These are phyloP conservation scores for Fusarium burgessii DNA, from an alignment of 2,329 filamentous ascomycete genomes.

Conservation along the genomic window DNA sequence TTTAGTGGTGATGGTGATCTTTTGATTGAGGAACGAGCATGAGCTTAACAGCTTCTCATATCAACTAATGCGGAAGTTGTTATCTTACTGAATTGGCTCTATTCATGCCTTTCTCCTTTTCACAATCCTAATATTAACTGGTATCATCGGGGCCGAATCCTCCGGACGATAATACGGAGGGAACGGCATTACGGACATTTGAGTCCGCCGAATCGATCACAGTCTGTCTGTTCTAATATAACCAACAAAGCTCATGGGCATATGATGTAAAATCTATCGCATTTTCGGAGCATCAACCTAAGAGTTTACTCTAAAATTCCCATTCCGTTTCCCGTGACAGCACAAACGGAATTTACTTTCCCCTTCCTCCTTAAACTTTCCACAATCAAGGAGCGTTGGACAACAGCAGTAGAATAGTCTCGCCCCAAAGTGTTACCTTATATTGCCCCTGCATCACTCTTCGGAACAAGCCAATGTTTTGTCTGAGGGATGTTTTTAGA, in stretches of 20 bases:
- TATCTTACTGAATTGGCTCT: slow-evolving; percentile 2
- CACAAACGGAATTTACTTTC: slow-evolving; percentile 9
- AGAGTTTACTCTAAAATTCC: slow-evolving; percentile 18
- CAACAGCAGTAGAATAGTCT: slow-evolving; percentile 16
- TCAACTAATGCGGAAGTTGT: slow-evolving; percentile 3
- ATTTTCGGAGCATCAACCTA: background rate
- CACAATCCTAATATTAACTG: background rate
- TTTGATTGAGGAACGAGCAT: slow-evolving; percentile 9
- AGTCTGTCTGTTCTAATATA: background rate
- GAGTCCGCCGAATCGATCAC: slow-evolving; percentile 7
- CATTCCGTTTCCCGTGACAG: slow-evolving; percentile 29
- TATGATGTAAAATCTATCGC: background rate
- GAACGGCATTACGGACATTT: slow-evolving; percentile 14
- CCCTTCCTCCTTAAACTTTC: slow-evolving; percentile 6
- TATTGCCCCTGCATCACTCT: background rate
- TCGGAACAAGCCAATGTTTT: slow-evolving; percentile 5
- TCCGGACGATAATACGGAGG: slow-evolving; percentile 12
- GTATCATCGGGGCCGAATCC: background rate
- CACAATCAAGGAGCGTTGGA: slow-evolving; percentile 7
- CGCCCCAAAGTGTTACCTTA: slow-evolving; percentile 16
- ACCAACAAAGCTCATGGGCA: background rate
- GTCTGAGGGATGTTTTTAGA: background rate
- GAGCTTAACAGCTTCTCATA: slow-evolving; percentile 10
- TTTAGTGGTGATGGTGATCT: background rate
- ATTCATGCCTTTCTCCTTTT: background rate